Base-by-base conservation (phyloP, 148 eudicot species). In the Vaccinium vitisidaea region DNA sequence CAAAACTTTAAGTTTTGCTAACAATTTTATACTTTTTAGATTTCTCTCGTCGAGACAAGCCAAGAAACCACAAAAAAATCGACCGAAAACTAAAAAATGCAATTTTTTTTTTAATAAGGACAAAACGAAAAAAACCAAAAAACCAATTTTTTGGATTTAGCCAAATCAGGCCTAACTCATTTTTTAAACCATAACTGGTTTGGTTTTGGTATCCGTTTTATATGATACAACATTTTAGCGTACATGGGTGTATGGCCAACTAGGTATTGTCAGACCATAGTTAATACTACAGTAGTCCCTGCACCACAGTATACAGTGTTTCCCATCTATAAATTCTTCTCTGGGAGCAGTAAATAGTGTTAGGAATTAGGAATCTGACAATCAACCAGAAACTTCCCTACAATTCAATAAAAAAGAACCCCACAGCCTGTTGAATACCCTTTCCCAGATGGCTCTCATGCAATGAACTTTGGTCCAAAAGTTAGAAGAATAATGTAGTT, bases 281-380 rank as follows among this genome's bases (percentile, higher is more conserved):
- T 69, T 69, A 69, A 69, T 27, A 30, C 18, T 27, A 16, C 18
- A 69, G 18, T 27, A 69, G 18, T 27, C 19, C 39, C 32, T 14
- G 18, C 39, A 13, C 74, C 74, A 69, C 39, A 4, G 39, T 27
- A 69, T 30, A 69, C 74, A 69, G 74, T 69, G 43, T 52, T 5
- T 55, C 10, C 25, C 16, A 15, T 55, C 18, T 56, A 32, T 43
- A 43, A 43, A 32, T 56, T 80, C 30, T 80, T 80, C 58, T 55
- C 18, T 3, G 6, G 25, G 70, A 32, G 50, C 52, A 80, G 36
- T 80, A 80, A 80, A 80, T 69, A 23, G 56, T 5, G 54, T 70
- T 80, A 67, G 36, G 67, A 84, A 70, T 21, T 32, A 48, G 69
- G 69, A 80, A 80, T 25, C 50, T 32, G 70, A 80, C 70, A 63